Conservation (phyloP, 768 basidiomycete genomes). For the Kwoniella dejecticola region DNA sequence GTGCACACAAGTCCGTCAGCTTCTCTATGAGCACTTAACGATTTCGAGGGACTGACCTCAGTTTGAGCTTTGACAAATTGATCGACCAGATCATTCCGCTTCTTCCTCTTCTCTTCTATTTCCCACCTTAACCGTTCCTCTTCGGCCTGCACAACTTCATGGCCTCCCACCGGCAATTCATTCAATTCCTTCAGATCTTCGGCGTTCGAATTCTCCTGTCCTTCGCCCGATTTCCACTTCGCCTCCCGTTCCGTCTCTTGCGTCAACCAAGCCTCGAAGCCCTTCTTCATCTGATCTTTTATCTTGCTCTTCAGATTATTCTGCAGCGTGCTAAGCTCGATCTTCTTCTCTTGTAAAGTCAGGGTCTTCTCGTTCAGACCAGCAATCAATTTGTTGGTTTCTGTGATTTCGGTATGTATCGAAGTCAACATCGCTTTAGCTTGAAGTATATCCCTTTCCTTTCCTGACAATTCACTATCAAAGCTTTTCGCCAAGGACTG, state of each 20-base stretch:
- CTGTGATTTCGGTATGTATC: constrained; percentile 82
- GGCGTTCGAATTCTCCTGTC: constrained; percentile 58
- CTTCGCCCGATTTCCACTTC: constrained; percentile 59
- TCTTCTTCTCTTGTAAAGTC: constrained; percentile 34
- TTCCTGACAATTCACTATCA: constrained; percentile 86
- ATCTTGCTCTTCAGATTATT: constrained; percentile 70
- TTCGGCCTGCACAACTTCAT: constrained; percentile 54
- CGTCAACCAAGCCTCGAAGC: constrained; percentile 91
- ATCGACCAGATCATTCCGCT: constrained; percentile 72
- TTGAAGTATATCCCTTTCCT: constrained; percentile 86
- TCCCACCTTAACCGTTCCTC: constrained; percentile 65
- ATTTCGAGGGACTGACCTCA: constrained; percentile 58
- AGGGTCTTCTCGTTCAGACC: constrained; percentile 33
- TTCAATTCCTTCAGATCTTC: constrained; percentile 50
- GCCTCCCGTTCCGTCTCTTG: constrained; percentile 80
- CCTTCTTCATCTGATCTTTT: constrained; percentile 76
- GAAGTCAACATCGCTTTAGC: constrained; percentile 81
- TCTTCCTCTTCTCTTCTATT: constrained; percentile 66
- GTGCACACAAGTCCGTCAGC: not conserved
- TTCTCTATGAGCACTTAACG: not conserved
- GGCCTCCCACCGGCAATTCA: constrained; percentile 57
- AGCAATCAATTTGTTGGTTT: constrained; percentile 63
- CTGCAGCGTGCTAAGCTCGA: constrained; percentile 62
- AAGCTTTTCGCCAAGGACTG: constrained; percentile 85
- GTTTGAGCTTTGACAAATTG: constrained; percentile 78